Base-by-base conservation (phyloP, 108 stramenopile genomes). In the Chaetoceros muelleri region DNA sequence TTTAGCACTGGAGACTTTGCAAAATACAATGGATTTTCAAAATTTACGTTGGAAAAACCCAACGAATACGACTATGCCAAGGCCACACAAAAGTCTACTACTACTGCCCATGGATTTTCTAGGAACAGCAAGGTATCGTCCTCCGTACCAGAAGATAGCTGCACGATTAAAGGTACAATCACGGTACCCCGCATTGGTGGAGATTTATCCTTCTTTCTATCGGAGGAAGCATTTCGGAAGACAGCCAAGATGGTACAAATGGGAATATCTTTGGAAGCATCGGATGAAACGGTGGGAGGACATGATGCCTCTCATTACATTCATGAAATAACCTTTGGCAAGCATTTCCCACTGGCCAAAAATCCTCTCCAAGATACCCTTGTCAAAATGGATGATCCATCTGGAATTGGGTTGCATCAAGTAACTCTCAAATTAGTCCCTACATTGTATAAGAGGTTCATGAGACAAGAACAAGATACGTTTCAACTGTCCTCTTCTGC, bases 371-470 rank as follows among this genome's bases (percentile, higher is more conserved):
- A 69, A 53, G 47, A 75, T 30, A 49, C 55, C 17, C 51, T 64
- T 1, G 72, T 84, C 59, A 64, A 70, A 1, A 73, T 87, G 57
- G 65, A 85, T 45, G 87, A 91, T 46, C 69, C 74, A 10, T 56
- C 60, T 27, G 81, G 76, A 3, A 74, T 91, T 44, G 89, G 79
- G 8, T 40, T 87, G 54, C 66, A 81, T 16, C 61, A 74, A 24
- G 77, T 91, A 24, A 65, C 75, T 30, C 70, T 87, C 44, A 78
- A 81, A 52, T 55, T 91, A 24, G 75, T 91, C 1, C 85, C 85
- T 0, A 91, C 89, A 1, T 67, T 74, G 23, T 79, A 85, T 44
- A 59, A 66, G 25, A 55, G 70, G 8, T 55, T 75, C 17, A 66
- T 78, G 46, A 57, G 27, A 47, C 46, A 53, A 0, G 46, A 62